Evolutionary conservation across 1,284 basidiomycete species (phyloP).

Genomic region (Boletus smithii): DNA sequence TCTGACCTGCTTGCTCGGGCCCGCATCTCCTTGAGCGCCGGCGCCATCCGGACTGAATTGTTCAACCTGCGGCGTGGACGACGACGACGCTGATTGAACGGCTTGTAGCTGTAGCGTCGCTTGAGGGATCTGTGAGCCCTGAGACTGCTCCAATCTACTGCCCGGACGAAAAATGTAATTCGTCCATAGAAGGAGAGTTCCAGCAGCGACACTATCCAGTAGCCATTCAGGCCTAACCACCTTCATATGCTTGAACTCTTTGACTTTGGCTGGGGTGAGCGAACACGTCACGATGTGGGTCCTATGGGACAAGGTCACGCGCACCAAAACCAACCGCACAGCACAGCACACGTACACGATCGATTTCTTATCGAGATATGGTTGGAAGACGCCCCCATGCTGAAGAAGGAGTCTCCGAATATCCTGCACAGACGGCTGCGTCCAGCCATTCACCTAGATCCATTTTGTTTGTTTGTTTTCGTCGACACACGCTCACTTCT

Average conservation of each 20-base stretch:
- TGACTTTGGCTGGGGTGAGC: constrained; percentile 84
- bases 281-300: constrained; percentile 90
- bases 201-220: constrained; percentile 65
- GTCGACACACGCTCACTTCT: neutral
- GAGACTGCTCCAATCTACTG: constrained; percentile 45
- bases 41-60: neutral
- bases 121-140: constrained; percentile 42
- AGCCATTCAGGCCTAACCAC: constrained; percentile 89
- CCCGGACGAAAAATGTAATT: constrained; percentile 57
- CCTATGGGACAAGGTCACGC: constrained; percentile 36
- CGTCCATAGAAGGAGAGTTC: constrained; percentile 74
- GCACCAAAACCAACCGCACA: neutral
- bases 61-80: neutral
- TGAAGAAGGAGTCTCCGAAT: constrained; percentile 77
- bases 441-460: constrained; percentile 84
- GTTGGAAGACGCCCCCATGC: constrained; percentile 81
- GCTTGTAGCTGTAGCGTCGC: constrained; percentile 12
- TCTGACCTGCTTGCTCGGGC: constrained; percentile 5
- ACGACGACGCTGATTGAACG: constrained; percentile 1
- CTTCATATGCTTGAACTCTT: constrained; percentile 86
- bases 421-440: constrained; percentile 83
- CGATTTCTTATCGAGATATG: constrained; percentile 80
- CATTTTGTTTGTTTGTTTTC: neutral
- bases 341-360: constrained; percentile 53
- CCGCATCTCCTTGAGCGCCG: neutral